Conservation (phyloP, 176 grass and related monocot species). For the Hyparrhenia diplandra region DNA sequence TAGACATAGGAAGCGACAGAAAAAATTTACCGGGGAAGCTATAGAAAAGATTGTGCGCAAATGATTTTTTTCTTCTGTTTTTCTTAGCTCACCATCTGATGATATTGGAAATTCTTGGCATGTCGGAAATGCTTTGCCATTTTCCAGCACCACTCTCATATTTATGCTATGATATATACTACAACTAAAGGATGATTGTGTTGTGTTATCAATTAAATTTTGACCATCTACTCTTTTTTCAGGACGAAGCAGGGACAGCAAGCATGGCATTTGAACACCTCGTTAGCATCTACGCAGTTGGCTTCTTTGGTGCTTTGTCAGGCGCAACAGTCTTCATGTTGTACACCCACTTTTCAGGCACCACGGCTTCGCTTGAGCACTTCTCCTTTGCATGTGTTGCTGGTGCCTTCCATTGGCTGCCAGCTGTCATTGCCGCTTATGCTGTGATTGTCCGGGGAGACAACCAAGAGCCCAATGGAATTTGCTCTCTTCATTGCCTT, state of each 20-base stretch:
- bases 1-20: not conserved
- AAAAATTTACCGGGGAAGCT: not conserved
- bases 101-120: not conserved
- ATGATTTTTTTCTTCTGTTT: no score
- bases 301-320: conserved; percentile 50
- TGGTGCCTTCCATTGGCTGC: conserved; percentile 68
- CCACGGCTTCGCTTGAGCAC: conserved; percentile 32
- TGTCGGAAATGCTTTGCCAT: not conserved
- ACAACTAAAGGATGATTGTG: not conserved
- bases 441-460: conserved; percentile 36
- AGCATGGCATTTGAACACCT: conserved; percentile 41
- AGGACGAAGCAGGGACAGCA: conserved; percentile 37
- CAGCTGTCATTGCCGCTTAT: conserved; percentile 42
- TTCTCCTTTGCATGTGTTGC: conserved; percentile 59
- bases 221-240: conserved; percentile 3
- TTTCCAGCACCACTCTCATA: not conserved
- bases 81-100: not conserved
- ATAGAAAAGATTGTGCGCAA: not conserved
- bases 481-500: conserved; percentile 38
- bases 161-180: not conserved
- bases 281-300: conserved; percentile 57
- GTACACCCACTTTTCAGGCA: conserved; percentile 36
- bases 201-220: conserved; percentile 15
- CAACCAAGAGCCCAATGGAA: conserved; percentile 16
- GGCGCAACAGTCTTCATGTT: conserved; percentile 44